A percentile compares a stretch with the other conserved stretches of the same genome.
phyloP scores from a whole-genome alignment of 2,329 filamentous ascomycete species.

The Fusarium sacchari region DNA sequence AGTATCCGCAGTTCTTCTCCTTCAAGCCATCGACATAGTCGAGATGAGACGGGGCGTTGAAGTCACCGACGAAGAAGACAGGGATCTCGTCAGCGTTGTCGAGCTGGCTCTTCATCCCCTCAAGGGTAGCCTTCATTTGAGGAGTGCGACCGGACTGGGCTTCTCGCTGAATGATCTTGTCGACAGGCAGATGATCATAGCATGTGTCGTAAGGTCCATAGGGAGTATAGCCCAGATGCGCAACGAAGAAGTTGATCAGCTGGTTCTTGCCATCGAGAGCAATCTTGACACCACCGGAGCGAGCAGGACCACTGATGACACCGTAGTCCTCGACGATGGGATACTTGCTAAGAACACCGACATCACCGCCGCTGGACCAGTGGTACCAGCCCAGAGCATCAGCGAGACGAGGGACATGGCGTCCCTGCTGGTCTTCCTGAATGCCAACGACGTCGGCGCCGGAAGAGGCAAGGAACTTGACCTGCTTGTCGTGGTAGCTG shows the following conservation, averaged over 20 bases:
- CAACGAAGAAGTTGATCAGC: conserved; percentile 50
- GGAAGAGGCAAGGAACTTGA: conserved; percentile 47
- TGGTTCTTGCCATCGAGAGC: conserved; percentile 47
- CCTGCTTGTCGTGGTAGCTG: conserved; percentile 52
- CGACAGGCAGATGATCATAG: conserved; percentile 48
- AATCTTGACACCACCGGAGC: conserved; percentile 47
- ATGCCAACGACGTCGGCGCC: conserved; percentile 52
- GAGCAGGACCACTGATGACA: conserved; percentile 34
- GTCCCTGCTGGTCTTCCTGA: conserved; percentile 49
- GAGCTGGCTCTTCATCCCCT: conserved; percentile 47
- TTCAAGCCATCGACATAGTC: conserved; percentile 51
- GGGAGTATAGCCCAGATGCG: conserved; percentile 51
- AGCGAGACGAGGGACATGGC: conserved; percentile 48
- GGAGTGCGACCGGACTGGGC: conserved; percentile 50
- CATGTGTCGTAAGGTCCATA: conserved; percentile 58
- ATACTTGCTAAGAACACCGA: conserved; percentile 52
- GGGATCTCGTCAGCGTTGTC: conserved; percentile 46
- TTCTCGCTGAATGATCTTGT: conserved; percentile 50
- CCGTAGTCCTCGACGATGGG: conserved; percentile 49
- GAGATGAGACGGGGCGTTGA: conserved; percentile 57
- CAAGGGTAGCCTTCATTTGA: conserved; percentile 51
- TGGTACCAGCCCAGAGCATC: conserved; percentile 53
- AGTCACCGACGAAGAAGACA: conserved; percentile 53
- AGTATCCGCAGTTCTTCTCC: conserved; percentile 51
- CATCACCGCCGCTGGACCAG: conserved; percentile 47